Base-by-base conservation (phyloP, 805 yeast species). In the Hanseniaspora mollemarum region DNA sequence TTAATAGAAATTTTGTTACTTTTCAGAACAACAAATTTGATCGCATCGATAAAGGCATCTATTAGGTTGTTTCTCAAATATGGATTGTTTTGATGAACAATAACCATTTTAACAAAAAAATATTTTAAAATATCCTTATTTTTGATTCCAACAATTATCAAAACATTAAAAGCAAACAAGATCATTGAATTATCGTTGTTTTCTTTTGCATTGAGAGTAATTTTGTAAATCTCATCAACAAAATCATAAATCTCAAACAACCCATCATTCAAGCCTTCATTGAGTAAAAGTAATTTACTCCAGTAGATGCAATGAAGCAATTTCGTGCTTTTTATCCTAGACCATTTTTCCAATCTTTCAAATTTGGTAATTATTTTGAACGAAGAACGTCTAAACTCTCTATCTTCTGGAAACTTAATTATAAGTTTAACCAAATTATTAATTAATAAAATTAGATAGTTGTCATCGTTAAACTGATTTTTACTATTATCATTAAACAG, bases 141-240 rank as follows among this genome's bases (percentile, higher is more conserved):
- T 53, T 79, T 80, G 55, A 88, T 63, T 1, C 92, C 96, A 43
- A 85, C 66, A 3, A 74, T 57, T 46, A 92, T 67, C 28, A 92
- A 59, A 0, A 87, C 83, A 51, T 76, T 74, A 60, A 85, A 80
- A 0, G 95, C 88, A 25, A 74, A 73, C 9, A 82, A 58, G 38
- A 94, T 65, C 0, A 85, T 72, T 21, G 77, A 80, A 21, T 18
- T 18, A 4, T 12, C 22, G 18, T 18, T 22, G 18, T 15, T 39
- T 1, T 21, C n/a, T n/a, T 15, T 16, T 9, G 9, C 6, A 8
- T 18, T 16, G 31, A 22, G 19, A 13, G 16, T 43, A 21, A 32
- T 43, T 28, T 43, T 21, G 29, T 44, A 51, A 10, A 51, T 12
- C 13, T 44, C 49, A 32, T 51, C 28, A 7, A 40, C 26, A 33